Evolutionary conservation across 371 early-diverging fungal genomes (phyloP), one percentile per base, ranked within the genome.

Genomic region (Mucor racemosus): DNA sequence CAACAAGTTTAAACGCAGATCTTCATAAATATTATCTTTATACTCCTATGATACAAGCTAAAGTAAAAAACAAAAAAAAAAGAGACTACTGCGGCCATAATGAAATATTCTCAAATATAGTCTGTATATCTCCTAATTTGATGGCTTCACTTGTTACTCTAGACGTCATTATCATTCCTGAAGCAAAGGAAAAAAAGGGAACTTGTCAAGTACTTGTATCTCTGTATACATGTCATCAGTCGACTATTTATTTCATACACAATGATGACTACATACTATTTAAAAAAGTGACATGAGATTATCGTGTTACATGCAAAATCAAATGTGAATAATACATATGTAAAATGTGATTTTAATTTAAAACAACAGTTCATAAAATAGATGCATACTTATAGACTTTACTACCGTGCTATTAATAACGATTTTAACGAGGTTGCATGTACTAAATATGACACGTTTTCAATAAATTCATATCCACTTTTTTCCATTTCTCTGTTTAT

Each of bases 151-250:
- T 38, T 4, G 38, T 11, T 38, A 38, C 11, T 10, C 48, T 21
- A 21, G 26, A 50, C 50, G 50, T 50, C 50, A 50, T 50, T 50
- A 19, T 50, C 50, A 50, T 50, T 50, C 26, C 50, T 50, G 50
- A 50, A 50, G 5, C 7, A 42, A 42, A 40, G 4, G 4, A 14
- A 48, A 8, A 48, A 8, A 17, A 21, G 4, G 50, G 4, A 10
- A 50, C 21, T 50, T 50, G 26, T 7, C 26, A 50, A 21, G 19
- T 10, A 50, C 21, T 21, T 50, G 48, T 50, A 19, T 3, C 10
- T 26, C 5, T 19, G 21, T 21, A 21, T 26, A 11, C 38, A 38
- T 11, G 26, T 38, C 38, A 50, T 50, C 50, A 50, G 21, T 50
- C 11, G 21, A 50, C 21, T 21, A 50, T 19, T 9, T 11, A 11